Base-by-base conservation (phyloP, 2,329 filamentous ascomycete species). In the Bisporella sp. region DNA sequence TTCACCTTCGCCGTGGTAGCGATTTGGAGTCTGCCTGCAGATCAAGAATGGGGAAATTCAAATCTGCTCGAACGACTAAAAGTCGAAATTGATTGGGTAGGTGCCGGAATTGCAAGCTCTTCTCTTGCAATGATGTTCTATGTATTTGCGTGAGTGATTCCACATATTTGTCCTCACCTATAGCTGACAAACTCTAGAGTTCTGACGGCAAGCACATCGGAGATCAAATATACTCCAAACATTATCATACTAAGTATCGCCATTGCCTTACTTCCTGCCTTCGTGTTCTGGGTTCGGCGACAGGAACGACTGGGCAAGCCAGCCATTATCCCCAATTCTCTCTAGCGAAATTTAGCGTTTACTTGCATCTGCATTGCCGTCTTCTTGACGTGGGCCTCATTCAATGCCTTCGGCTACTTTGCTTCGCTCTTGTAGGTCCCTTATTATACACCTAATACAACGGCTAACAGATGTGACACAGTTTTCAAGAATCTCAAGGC, bases 291-390 rank as follows among this genome's bases (percentile, higher is more conserved):
- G 63, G 53, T 64, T 40, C 47, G 55, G 28, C 52, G 54, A 30
- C 62, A 64, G 47, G 59, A 57, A 41, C 45, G 53, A 30, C 49
- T 45, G 11, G 51, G 52, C 11, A 48, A 53, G 21, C 59, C 65
- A 29, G 61, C 64, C 2, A 48, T 69, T 7, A 67, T 69, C n/a
- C 64, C 64, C 1, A 68, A 67, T 45, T 55, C 57, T 2, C 41
- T 68, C 4, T 69, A 66, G 66, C 52, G 51, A 11, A 64, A 66
- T 42, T 44, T 44, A 0, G 50, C 56, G 0, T 69, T 69, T 46
- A 59, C 62, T 3, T 51, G 47, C 4, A 63, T 62, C 13, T 69
- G 65, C 48, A 45, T 67, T 5, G 58, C 57, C 11, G 63, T 68
- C 8, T 62, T 68, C 41, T 54, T 67, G 4, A 54, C 48, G 4